Conservation (phyloP, 345 rosid species). For the Acer campestre region DNA sequence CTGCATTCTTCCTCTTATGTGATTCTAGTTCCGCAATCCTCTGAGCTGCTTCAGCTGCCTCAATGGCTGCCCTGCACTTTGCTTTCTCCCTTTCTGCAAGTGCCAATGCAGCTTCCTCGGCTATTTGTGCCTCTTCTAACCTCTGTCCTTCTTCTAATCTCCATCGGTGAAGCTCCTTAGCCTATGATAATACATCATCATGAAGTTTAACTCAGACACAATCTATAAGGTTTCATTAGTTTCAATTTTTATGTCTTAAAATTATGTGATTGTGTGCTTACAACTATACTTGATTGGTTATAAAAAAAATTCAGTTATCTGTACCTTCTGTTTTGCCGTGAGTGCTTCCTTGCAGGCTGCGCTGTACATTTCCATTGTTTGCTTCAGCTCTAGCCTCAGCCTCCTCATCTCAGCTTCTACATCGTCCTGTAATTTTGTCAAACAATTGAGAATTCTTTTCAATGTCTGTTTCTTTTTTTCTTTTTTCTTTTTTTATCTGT, state of each 20-base stretch:
- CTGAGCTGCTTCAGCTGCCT: constrained; percentile 64
- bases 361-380: constrained; percentile 77
- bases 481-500: not conserved
- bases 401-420: constrained; percentile 81
- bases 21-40: constrained; percentile 61
- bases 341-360: constrained; percentile 81
- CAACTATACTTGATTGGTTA: not conserved
- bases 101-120: constrained; percentile 63
- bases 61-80: constrained; percentile 57
- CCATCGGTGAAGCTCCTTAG: constrained; percentile 57
- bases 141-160: constrained; percentile 54
- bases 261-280: too few relatives aligned
- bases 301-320: not conserved
- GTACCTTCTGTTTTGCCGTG: constrained; percentile 62
- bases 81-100: constrained; percentile 61
- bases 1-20: constrained; percentile 55
- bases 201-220: not conserved
- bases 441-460: not conserved
- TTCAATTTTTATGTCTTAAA: not conserved
- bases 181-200: constrained; percentile 33
- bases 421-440: constrained; percentile 56
- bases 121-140: constrained; percentile 49
- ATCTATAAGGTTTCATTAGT: not conserved
- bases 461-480: not conserved
- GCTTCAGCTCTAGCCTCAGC: constrained; percentile 71